phyloP scores from a whole-genome alignment of 163 green algal genomes.

The Chlamydomonas reinhardtii region DNA sequence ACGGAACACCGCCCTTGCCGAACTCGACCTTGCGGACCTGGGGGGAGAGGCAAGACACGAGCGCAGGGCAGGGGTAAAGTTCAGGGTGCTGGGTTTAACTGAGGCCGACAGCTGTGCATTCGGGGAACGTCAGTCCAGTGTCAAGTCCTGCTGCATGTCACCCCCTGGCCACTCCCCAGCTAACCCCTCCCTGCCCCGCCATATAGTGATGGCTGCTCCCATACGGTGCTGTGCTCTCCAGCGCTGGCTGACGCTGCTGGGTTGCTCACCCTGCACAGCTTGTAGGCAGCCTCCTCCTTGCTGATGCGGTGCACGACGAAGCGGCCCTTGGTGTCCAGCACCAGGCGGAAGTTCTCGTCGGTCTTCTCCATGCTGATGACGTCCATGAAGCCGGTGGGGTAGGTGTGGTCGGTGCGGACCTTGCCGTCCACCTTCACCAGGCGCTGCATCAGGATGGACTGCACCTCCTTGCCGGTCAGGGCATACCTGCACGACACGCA shows the following conservation, averaged over 20 bases:
- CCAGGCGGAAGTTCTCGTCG: conserved; percentile 98
- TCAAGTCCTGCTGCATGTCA: no score
- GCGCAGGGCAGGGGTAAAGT: no score
- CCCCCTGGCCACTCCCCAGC: no score
- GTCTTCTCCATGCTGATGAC: conserved; percentile 98
- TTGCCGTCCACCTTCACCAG: conserved; percentile 99
- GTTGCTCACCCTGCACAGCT: conserved; percentile 95
- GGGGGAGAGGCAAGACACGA: neutral
- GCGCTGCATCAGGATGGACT: conserved; percentile 97
- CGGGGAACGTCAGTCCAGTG: no score
- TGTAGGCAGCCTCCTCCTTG: conserved; percentile 97
- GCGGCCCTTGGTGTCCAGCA: conserved; percentile 98
- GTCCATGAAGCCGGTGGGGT: conserved; percentile 99
- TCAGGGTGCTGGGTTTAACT: no score
- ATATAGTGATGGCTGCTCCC: no score
- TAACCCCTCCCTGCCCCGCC: no score
- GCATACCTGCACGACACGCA: conserved; percentile 87
- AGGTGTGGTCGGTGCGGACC: conserved; percentile 96
- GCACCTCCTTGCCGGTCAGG: conserved; percentile 96
- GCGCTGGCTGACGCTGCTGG: no score
- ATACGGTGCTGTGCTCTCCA: no score
- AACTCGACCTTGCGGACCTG: conserved; percentile 74
- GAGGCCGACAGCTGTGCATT: no score
- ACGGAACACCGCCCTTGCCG: conserved; percentile 95
- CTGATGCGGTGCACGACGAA: conserved; percentile 98